These are phyloP conservation scores for Yamadazyma sp. DNA, from an alignment of 1,139 yeast genomes.

Conservation along the genomic window DNA sequence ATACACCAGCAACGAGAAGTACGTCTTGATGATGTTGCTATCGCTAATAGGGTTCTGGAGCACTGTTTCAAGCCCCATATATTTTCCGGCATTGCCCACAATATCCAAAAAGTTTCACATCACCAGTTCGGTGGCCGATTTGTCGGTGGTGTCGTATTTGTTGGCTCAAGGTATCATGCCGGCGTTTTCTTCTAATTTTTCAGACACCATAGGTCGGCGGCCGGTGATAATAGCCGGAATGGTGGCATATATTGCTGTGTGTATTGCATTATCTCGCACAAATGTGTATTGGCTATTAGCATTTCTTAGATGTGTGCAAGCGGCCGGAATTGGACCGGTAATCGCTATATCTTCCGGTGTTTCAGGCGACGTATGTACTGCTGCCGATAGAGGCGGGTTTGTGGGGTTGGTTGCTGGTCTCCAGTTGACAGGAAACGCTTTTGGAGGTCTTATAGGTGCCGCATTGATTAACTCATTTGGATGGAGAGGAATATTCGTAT, in stretches of 20 bases:
- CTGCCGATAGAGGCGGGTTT: conserved; percentile 38
- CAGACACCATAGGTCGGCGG: conserved; percentile 37
- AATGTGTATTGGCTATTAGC: conserved; percentile 37
- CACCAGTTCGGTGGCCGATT: conserved; percentile 25
- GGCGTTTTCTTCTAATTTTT: conserved; percentile 31
- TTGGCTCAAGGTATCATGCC: conserved; percentile 40
- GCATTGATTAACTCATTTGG: conserved; percentile 28
- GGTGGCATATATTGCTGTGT: conserved; percentile 28
- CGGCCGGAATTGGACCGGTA: conserved; percentile 42
- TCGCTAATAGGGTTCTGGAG: conserved; percentile 41
- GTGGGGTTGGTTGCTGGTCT: conserved; percentile 38
- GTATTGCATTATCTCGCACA: conserved; percentile 36
- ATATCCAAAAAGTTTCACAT: conserved; percentile 27
- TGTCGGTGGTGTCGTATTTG: conserved; percentile 39
- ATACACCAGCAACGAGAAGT: conserved; percentile 17
- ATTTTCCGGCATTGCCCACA: conserved; percentile 42
- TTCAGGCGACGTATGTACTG: conserved; percentile 41
- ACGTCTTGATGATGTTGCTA: conserved; percentile 23
- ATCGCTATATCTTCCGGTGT: conserved; percentile 40
- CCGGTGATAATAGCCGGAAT: conserved; percentile 32
- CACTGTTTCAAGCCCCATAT: conserved; percentile 39
- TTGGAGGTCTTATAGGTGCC: conserved; percentile 43
- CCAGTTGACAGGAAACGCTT: conserved; percentile 38
- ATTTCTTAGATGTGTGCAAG: conserved; percentile 38
- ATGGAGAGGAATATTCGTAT: conserved; percentile 42